phyloP scores from a whole-genome alignment of 129 eudicot species.

The Calendula officinalis region DNA sequence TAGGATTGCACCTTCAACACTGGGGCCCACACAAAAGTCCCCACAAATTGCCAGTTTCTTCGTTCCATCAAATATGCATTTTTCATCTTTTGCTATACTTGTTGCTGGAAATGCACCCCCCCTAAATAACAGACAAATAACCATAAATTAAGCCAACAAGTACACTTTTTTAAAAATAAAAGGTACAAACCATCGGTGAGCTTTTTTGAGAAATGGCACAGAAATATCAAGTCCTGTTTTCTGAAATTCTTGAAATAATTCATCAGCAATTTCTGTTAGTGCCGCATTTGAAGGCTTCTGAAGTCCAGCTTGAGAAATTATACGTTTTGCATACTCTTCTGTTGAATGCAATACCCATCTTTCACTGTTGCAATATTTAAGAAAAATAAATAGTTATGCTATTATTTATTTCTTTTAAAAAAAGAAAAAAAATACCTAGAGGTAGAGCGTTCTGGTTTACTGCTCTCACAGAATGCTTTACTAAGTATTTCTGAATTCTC shows the following conservation, averaged over 20 bases:
- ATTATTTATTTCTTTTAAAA: neutral
- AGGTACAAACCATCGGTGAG: no score
- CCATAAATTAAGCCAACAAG: neutral
- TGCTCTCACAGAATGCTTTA: slow-evolving; percentile 86
- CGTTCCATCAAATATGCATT: slow-evolving; percentile 71
- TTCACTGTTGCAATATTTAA: slow-evolving; percentile 49
- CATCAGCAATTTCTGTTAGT: slow-evolving; percentile 57
- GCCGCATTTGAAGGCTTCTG: slow-evolving; percentile 33
- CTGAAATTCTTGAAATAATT: no score
- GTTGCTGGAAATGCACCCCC: slow-evolving; percentile 93
- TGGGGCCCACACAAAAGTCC: slow-evolving; percentile 87
- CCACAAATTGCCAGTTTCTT: slow-evolving; percentile 83
- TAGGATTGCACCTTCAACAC: slow-evolving; percentile 84
- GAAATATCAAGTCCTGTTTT: no score
- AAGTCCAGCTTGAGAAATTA: slow-evolving; percentile 68
- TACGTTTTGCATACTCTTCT: slow-evolving; percentile 58
- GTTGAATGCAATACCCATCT: slow-evolving; percentile 95
- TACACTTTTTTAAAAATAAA: no score
- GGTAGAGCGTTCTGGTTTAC: slow-evolving; percentile 86
- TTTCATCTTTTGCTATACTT: slow-evolving; percentile 69
- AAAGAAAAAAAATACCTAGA: slow-evolving; percentile 40
- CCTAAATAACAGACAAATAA: slow-evolving; percentile 42
- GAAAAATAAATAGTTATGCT: neutral
- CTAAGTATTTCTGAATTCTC: slow-evolving; percentile 62
- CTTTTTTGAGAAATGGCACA: no score